Evolutionary conservation across 345 rosid genomes (phyloP), one percentile per base, ranked within the genome.

Genomic region (Carallia pectinifolia): DNA sequence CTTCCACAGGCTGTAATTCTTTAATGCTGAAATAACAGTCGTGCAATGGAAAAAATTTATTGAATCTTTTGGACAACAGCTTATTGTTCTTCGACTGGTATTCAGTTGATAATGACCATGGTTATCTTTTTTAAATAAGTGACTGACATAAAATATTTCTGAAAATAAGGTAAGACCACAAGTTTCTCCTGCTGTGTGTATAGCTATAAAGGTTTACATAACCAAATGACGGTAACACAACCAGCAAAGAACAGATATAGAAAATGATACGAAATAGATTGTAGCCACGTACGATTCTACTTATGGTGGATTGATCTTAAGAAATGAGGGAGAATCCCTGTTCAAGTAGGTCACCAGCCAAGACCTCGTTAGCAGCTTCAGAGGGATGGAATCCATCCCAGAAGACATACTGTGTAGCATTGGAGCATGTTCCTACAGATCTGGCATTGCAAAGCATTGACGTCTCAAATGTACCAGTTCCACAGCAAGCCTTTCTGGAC

Each of bases 361-460:
- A 66, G 67, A 82, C 74, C 80, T 79, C 72, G 80, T 91, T 91
- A 53, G 93, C 86, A 23, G 96, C 89, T 87, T 94, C 90, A 6
- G 98, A 80, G 64, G 97, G 95, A 81, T 93, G 97, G 80, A 89
- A 94, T 69, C 94, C 97, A 65, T 94, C 98, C 95, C 96, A 89
- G 66, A 94, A 94, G 70, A 94, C 87, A 68, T 89, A 94, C 27
- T 71, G 71, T 67, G 93, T 88, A 44, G 98, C 96, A 76, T 91
- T 89, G 69, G 86, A 62, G 84, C 95, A 94, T 66, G 96, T 91
- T 47, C 96, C 96, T 4, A 69, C 7, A 12, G 94, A 72, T 68
- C 81, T 62, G 68, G 85, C 74, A 78, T 89, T 89, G 85, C 97
- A 88, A 37, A 93, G 96, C 65, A 89, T 62, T 17, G 98, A 87